Evolutionary conservation across 352 stramenopile species (phyloP).

Genomic region (Hyaloperonospora brassicae): DNA sequence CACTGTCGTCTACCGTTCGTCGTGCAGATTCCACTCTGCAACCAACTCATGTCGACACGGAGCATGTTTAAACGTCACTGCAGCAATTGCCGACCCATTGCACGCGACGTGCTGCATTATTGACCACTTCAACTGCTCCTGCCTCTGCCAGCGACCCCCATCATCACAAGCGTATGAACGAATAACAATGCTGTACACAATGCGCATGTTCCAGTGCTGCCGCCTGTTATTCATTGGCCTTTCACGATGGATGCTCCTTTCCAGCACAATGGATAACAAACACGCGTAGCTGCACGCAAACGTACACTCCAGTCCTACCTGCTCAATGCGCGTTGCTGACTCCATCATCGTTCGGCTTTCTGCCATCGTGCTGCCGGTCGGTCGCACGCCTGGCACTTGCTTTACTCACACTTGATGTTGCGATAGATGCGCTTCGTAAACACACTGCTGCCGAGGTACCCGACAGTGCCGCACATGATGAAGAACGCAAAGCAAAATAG

Average conservation of each 20-base stretch:
- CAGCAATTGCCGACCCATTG: too few relatives aligned
- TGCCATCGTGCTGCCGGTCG: conserved; percentile 1
- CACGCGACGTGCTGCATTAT: too few relatives aligned
- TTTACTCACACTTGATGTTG: conserved; percentile 94
- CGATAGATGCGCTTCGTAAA: conserved; percentile 94
- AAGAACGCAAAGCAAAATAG: conserved; percentile 90
- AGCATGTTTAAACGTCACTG: too few relatives aligned
- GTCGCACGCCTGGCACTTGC: conserved; percentile 13
- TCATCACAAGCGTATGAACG: too few relatives aligned
- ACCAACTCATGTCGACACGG: too few relatives aligned
- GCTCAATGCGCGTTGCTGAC: conserved; percentile 1
- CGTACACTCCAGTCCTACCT: conserved; percentile 4
- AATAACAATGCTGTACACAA: too few relatives aligned
- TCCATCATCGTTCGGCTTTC: conserved; percentile 5
- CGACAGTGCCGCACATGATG: conserved; percentile 90
- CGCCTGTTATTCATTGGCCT: conserved; percentile 12
- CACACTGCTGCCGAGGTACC: conserved; percentile 84
- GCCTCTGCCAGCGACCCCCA: too few relatives aligned
- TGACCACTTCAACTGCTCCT: too few relatives aligned
- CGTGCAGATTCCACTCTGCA: too few relatives aligned
- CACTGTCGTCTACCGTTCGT: conserved; percentile 41
- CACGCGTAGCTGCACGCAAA: conserved; percentile 13
- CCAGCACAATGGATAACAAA: conserved; percentile 11
- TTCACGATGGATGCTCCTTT: conserved; percentile 5
- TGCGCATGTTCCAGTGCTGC: conserved; percentile 5